These are phyloP conservation scores for Ceratorhiza oryzae-sativae DNA, from an alignment of 1,284 basidiomycete species.

Conservation along the genomic window DNA sequence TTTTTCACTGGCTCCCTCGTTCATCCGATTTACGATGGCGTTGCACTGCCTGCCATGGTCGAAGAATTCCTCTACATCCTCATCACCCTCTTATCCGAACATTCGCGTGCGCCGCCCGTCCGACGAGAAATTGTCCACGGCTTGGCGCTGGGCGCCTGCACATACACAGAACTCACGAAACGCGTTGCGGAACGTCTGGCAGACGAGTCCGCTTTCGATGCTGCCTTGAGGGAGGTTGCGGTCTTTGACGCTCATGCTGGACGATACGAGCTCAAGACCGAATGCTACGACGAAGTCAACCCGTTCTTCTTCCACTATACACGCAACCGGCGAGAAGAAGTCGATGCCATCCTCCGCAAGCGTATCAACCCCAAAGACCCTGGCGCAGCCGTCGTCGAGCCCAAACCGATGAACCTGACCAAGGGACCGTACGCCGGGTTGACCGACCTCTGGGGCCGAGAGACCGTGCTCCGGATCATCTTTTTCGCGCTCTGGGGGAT, in stretches of 20 bases:
- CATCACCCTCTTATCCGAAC: constrained; percentile 87
- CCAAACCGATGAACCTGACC: constrained; percentile 69
- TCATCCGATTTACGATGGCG: constrained; percentile 69
- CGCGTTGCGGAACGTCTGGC: constrained; percentile 89
- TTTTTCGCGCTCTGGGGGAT: constrained; percentile 76
- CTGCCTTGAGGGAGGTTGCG: constrained; percentile 79
- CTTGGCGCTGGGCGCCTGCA: constrained; percentile 85
- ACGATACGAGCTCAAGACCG: constrained; percentile 86
- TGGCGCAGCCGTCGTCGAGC: constrained; percentile 75
- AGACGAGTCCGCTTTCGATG: constrained; percentile 86
- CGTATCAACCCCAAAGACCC: constrained; percentile 73
- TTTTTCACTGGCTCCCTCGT: constrained; percentile 76
- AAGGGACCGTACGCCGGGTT: constrained; percentile 72
- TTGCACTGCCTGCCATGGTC: constrained; percentile 82
- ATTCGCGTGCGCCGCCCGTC: constrained; percentile 74
- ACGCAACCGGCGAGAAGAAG: constrained; percentile 93
- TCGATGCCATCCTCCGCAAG: constrained; percentile 79
- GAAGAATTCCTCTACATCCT: constrained; percentile 92
- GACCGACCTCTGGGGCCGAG: constrained; percentile 66
- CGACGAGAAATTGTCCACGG: constrained; percentile 90
- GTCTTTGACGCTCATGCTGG: constrained; percentile 84
- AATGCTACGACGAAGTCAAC: constrained; percentile 86
- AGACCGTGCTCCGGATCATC: constrained; percentile 74
- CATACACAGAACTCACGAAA: constrained; percentile 92
- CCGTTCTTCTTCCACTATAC: constrained; percentile 98